These are phyloP conservation scores for Microsporum audouinii DNA, from an alignment of 2,329 filamentous ascomycete species.

Conservation along the genomic window DNA sequence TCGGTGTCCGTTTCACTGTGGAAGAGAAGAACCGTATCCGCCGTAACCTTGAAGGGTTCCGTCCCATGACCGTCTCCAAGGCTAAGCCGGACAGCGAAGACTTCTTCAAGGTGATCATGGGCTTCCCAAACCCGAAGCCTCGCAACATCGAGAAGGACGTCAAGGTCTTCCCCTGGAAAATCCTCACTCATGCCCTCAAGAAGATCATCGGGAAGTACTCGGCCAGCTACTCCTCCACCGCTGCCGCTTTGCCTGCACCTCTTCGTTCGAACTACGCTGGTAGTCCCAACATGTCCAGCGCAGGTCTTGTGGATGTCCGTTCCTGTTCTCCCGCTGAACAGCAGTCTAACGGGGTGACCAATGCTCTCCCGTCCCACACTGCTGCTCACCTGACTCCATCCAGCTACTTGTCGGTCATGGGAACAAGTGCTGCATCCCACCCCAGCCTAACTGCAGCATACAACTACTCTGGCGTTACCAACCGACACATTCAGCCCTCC, in stretches of 20 bases:
- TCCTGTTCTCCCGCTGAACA: slow-evolving; percentile 39
- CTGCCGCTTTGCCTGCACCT: slow-evolving; percentile 34
- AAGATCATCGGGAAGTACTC: slow-evolving; percentile 98
- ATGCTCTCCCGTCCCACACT: not conserved
- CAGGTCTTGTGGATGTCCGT: slow-evolving; percentile 39
- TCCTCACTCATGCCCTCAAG: slow-evolving; percentile 73
- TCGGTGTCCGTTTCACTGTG: slow-evolving; percentile 77
- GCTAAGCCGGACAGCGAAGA: slow-evolving; percentile 84
- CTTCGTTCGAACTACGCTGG: slow-evolving; percentile 26
- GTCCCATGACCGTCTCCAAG: slow-evolving; percentile 86
- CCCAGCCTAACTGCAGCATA: slow-evolving; percentile 22
- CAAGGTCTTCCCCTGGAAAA: slow-evolving; percentile 96
- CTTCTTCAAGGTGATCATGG: slow-evolving; percentile 99
- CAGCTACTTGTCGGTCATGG: slow-evolving; percentile 12
- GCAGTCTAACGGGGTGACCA: slow-evolving; percentile 19
- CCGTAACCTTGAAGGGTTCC: slow-evolving; percentile 87
- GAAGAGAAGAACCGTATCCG: slow-evolving; percentile 98
- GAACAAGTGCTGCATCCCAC: slow-evolving; percentile 23
- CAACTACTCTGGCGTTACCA: slow-evolving; percentile 21
- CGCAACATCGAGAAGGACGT: slow-evolving; percentile 98
- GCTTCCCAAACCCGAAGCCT: slow-evolving; percentile 85
- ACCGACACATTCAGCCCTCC: slow-evolving; percentile 22
- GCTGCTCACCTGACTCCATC: not conserved
- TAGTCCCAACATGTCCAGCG: slow-evolving; percentile 32
- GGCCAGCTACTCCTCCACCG: slow-evolving; percentile 58